A percentile compares a stretch with the other conserved stretches of the same genome.
Conservation (phyloP, 176 grass and related monocot species). For the Cymbopogon citratus region DNA sequence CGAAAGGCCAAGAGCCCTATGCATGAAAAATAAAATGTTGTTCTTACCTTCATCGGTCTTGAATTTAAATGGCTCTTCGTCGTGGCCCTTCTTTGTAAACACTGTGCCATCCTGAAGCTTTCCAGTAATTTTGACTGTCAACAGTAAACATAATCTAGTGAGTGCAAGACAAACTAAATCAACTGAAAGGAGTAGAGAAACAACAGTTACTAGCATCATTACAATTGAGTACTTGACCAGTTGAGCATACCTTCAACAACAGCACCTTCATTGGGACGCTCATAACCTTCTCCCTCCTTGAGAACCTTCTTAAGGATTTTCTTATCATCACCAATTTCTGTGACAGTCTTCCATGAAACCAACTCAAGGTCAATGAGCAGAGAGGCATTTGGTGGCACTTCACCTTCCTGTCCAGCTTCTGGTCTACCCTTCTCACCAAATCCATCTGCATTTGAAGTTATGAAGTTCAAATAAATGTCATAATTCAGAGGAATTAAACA, state of each 20-base stretch:
- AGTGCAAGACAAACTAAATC: not conserved
- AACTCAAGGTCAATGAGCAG: slow-evolving; percentile 73
- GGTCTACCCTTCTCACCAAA: slow-evolving; percentile 91
- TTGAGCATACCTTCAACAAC: slow-evolving; percentile 58
- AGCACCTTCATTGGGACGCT: slow-evolving; percentile 80
- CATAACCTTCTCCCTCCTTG: slow-evolving; percentile 82
- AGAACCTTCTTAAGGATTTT: slow-evolving; percentile 97
- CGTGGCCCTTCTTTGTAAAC: slow-evolving; percentile 80
- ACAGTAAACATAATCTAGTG: slow-evolving; percentile 8
- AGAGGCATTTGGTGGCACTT: slow-evolving; percentile 61
- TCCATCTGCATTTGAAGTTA: slow-evolving; percentile 49
- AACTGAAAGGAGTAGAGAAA: not conserved
- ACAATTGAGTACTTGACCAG: not conserved
- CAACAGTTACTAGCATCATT: not conserved
- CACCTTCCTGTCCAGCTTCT: slow-evolving; percentile 46
- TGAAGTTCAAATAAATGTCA: not conserved
- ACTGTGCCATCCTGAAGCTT: slow-evolving; percentile 77
- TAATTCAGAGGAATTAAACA: not conserved
- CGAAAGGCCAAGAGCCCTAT: not conserved
- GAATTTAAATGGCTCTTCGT: slow-evolving; percentile 75
- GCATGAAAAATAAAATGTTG: not conserved
- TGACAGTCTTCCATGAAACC: slow-evolving; percentile 92
- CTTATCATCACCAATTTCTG: slow-evolving; percentile 91
- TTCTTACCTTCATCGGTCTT: slow-evolving; percentile 81
- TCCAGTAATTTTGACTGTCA: slow-evolving; percentile 81